Conservation (phyloP, 1,284 basidiomycete species). For the Hypsizygus ulmarius region DNA sequence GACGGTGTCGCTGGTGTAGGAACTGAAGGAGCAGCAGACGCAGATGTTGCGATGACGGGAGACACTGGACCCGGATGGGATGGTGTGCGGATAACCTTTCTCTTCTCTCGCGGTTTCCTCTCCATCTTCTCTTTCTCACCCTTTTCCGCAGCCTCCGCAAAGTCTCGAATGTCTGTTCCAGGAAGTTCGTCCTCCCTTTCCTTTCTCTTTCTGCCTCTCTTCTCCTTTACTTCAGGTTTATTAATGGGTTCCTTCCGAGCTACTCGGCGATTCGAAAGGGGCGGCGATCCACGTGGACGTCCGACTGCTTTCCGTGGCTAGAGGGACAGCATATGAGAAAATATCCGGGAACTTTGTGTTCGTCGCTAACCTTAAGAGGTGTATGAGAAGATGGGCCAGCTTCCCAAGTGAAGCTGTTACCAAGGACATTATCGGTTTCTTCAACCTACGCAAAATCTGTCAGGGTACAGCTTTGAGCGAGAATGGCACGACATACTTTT, state of each 20-base stretch:
- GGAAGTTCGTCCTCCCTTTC: constrained; percentile 41
- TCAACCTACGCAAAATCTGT: constrained; percentile 29
- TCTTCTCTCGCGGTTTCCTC: constrained; percentile 22
- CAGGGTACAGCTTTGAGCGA: constrained; percentile 1
- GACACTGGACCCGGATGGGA: constrained; percentile 24
- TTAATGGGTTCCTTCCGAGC: constrained; percentile 28
- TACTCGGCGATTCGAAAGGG: constrained; percentile 2
- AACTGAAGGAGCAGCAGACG: constrained; percentile 23
- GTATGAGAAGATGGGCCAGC: constrained; percentile 20
- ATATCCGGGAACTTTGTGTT: not conserved
- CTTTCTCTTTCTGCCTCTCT: constrained; percentile 46
- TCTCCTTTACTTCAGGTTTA: constrained; percentile 31
- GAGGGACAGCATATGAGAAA: not conserved
- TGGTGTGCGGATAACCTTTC: constrained; percentile 30
- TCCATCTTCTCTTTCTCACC: constrained; percentile 29
- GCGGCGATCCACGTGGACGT: not conserved
- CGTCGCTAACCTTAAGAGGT: constrained; percentile 14
- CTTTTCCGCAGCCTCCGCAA: constrained; percentile 17
- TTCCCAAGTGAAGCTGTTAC: constrained; percentile 22
- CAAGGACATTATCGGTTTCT: constrained; percentile 30
- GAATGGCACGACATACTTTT: constrained; percentile 25
- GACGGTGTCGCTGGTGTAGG: constrained; percentile 40
- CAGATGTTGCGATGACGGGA: constrained; percentile 18
- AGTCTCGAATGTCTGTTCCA: constrained; percentile 20
- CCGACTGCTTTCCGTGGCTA: not conserved